Conservation (phyloP, 192 early-diverging fungal genomes). For the Umbelopsis ramanniana region DNA sequence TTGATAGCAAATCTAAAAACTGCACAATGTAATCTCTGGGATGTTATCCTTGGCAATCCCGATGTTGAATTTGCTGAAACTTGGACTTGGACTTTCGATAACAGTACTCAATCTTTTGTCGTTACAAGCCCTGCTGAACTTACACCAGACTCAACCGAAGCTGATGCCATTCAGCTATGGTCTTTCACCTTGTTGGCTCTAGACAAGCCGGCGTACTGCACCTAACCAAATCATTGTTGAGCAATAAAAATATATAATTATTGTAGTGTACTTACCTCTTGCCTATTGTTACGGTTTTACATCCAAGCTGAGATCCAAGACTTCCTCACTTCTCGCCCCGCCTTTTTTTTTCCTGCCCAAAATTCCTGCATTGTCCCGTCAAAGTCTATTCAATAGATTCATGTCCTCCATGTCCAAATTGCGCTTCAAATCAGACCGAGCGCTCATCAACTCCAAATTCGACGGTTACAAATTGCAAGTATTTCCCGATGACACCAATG, state of each 20-base stretch:
- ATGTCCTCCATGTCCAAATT: slow-evolving; percentile 21
- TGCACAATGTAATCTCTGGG: slow-evolving; percentile 3
- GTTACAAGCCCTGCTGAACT: not conserved
- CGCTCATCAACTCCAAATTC: slow-evolving; percentile 64
- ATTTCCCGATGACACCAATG: slow-evolving; percentile 42
- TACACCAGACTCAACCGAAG: slow-evolving; percentile 9
- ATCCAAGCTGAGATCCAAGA: too few species aligned
- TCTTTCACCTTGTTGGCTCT: slow-evolving; percentile 8
- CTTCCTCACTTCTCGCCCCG: not conserved
- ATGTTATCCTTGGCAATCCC: slow-evolving; percentile 6
- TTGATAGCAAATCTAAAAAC: not conserved
- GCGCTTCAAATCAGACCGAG: slow-evolving; percentile 44
- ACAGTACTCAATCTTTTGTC: not conserved
- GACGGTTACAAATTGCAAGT: slow-evolving; percentile 75
- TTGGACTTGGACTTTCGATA: slow-evolving; percentile 21
- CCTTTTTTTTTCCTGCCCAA: not conserved
- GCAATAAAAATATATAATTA: not conserved
- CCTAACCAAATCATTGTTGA: not conserved
- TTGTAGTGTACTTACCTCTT: not conserved
- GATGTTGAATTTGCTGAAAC: slow-evolving; percentile 17
- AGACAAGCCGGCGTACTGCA: slow-evolving; percentile 1
- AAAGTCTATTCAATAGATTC: not conserved
- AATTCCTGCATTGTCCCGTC: not conserved
- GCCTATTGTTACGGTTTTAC: too few species aligned
- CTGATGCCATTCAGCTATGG: slow-evolving; percentile 24